These are phyloP conservation scores for Magnusiomyces tetraspermus DNA, from an alignment of 1,139 yeast genomes.

Conservation along the genomic window DNA sequence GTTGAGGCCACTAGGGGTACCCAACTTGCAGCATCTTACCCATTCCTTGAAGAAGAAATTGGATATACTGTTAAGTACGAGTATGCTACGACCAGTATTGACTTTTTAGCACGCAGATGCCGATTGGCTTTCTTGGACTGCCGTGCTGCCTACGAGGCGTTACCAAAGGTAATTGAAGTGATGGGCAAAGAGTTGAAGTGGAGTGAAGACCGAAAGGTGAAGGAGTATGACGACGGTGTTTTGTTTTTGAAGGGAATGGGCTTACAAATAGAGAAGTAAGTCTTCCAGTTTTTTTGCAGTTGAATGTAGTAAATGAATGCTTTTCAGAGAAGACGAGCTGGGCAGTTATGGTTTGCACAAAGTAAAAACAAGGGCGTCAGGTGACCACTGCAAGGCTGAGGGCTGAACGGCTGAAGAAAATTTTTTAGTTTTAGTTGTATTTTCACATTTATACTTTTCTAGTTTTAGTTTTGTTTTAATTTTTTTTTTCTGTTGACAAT, in stretches of 20 bases:
- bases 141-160: constrained; percentile 68
- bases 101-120: constrained; percentile 87
- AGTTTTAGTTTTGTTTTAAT: no score
- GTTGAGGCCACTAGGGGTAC: constrained; percentile 29
- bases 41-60: constrained; percentile 88
- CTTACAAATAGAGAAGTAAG: no score
- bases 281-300: no score
- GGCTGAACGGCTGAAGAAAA: no score
- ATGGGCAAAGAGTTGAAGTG: constrained; percentile 76
- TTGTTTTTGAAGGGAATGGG: constrained; percentile 37
- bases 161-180: constrained; percentile 77
- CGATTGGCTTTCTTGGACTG: constrained; percentile 90
- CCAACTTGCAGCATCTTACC: constrained; percentile 51
- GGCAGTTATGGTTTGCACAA: no score
- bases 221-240: constrained; percentile 37
- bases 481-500: no score
- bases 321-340: no score
- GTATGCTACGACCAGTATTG: constrained; percentile 79
- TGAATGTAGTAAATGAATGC: no score
- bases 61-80: constrained; percentile 74
- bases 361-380: no score
- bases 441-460: no score
- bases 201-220: constrained; percentile 51
- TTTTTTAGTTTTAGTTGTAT: no score
- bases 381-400: no score